Evolutionary conservation across 345 rosid genomes (phyloP), one percentile per base, ranked within the genome.

Genomic region (Citrus maxima): DNA sequence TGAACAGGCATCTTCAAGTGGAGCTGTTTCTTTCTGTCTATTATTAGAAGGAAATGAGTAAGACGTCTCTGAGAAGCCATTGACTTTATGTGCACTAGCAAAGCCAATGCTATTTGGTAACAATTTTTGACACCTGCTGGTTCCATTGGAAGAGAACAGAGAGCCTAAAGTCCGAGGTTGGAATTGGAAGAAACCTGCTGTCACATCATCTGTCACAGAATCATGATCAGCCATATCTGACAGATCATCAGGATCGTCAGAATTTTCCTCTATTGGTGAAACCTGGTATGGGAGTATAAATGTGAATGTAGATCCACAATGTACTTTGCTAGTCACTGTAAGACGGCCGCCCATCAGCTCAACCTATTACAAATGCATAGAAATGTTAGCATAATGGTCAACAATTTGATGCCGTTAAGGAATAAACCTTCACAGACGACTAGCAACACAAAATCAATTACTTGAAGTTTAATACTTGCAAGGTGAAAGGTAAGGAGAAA

Each of bases 341-440:
- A 96, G 94, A 56, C 77, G 88, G 73, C 99, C 99, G 5, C 98
- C 98, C 99, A 96, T 96, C 86, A 96, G 86, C 85, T 96, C 95
- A 80, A 94, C 97, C 99, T 95, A 75, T 75, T 46, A 68, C 66
- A 42, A 42, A 80, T 37, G 78, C 71, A 79, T 42, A 78, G 62
- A 82, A 72, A 72, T 7, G 72, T 80, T 56, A 82, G 69, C 49
- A 25, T 32, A 72, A 42, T 51, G 25, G 38, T 66, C 64, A 30
- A n/a, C 49, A 24, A 67, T 72, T 19, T 32, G 16, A 37, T 67
- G 35, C 37, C 49, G 14, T n/a, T 2, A 32, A 56, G 49, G 58
- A 18, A 7, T 4, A 19, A 18, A 54, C 16, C 35, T 62, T 13
- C 67, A 28, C 67, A 62, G 22, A 28, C 16, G 67, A 27, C 32